Conservation (phyloP, 2,329 filamentous ascomycete genomes). For the Hypoxylon sp. region DNA sequence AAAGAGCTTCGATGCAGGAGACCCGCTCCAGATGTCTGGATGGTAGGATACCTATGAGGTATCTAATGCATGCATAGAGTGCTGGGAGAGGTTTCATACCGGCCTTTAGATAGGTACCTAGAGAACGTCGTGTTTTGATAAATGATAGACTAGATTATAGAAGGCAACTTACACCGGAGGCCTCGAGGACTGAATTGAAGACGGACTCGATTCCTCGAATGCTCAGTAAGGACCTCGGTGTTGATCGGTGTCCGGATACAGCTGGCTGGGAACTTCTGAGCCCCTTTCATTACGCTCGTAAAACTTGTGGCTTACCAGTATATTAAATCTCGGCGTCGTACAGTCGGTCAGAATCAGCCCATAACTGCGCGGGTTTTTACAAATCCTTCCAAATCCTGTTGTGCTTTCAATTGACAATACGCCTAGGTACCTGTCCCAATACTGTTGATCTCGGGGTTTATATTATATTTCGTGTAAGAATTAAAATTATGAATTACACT, state of each 20-base stretch:
- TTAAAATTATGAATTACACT: too few species aligned
- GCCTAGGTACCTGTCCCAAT: too few species aligned
- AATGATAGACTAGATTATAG: slow-evolving; percentile 29
- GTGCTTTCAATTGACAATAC: not conserved
- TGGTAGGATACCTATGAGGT: not conserved
- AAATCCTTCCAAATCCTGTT: not conserved
- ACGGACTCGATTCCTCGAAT: not conserved
- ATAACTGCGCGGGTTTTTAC: not conserved
- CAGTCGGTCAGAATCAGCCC: not conserved
- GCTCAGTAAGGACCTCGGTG: not conserved
- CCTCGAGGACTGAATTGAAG: not conserved
- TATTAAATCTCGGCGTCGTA: not conserved
- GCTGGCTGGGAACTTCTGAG: not conserved
- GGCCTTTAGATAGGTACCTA: slow-evolving; percentile 3
- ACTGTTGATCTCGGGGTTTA: not conserved
- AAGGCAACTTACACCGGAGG: slow-evolving; percentile 23
- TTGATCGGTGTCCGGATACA: not conserved
- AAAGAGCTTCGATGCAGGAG: slow-evolving; percentile 3
- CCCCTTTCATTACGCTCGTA: not conserved
- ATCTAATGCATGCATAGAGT: not conserved
- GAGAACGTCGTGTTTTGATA: not conserved
- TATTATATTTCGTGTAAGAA: not conserved
- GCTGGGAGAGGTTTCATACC: slow-evolving; percentile 1
- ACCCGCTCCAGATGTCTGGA: slow-evolving; percentile 7
- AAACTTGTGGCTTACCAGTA: not conserved